These are phyloP conservation scores for Exophiala spinifera DNA, from an alignment of 2,329 filamentous ascomycete genomes.

Conservation along the genomic window DNA sequence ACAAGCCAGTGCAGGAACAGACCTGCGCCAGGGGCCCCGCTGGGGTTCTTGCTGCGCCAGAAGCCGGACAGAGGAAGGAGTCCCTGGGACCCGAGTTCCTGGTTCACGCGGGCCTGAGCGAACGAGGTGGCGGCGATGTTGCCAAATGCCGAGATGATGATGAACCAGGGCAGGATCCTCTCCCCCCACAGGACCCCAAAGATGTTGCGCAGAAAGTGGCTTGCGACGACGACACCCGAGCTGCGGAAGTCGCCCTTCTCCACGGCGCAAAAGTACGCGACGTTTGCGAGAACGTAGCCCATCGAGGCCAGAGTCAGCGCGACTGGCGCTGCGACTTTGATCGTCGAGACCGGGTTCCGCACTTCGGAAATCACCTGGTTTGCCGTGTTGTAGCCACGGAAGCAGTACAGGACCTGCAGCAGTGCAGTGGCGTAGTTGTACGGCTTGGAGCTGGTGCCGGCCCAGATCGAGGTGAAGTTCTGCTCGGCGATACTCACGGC, in stretches of 20 bases:
- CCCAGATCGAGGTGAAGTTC: constrained; percentile 34
- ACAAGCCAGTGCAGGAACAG: constrained; percentile 63
- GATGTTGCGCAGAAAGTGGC: constrained; percentile 56
- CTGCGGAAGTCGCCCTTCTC: constrained; percentile 53
- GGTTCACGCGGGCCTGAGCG: constrained; percentile 53
- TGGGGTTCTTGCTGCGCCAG: constrained; percentile 67
- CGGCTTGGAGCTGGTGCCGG: constrained; percentile 34
- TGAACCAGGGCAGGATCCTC: constrained; percentile 43
- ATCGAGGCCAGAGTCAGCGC: constrained; percentile 53
- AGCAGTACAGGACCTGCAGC: constrained; percentile 57
- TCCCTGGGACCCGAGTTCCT: constrained; percentile 66
- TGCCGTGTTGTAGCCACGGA: constrained; percentile 54
- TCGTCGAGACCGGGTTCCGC: constrained; percentile 53
- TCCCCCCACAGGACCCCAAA: constrained; percentile 45
- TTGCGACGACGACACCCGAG: constrained; percentile 56
- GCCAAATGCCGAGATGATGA: constrained; percentile 55
- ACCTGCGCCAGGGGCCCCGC: constrained; percentile 61
- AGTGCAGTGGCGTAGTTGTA: constrained; percentile 39
- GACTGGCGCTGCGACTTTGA: constrained; percentile 55
- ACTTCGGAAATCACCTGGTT: constrained; percentile 59
- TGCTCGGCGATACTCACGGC: constrained; percentile 7
- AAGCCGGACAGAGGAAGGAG: constrained; percentile 63
- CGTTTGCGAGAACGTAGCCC: constrained; percentile 57
- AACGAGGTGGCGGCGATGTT: constrained; percentile 59
- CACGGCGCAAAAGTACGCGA: constrained; percentile 59